A percentile compares a stretch with the other conserved stretches of the same genome.
Conservation (phyloP, 345 rosid species). For the Gossypium bickii region DNA sequence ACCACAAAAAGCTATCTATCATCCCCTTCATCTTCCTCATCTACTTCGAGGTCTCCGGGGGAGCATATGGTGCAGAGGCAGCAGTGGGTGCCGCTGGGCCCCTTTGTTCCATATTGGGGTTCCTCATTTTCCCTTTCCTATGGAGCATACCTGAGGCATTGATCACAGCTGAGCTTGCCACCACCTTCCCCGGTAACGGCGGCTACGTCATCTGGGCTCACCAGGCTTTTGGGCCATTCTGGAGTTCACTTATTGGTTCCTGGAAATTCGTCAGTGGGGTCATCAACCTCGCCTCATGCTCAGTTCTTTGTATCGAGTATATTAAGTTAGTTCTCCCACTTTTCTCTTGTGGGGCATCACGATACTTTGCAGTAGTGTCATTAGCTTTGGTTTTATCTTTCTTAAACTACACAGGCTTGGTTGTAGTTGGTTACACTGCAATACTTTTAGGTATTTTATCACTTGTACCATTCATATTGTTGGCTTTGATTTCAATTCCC, state of each 20-base stretch:
- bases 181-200: constrained; percentile 61
- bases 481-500: constrained; percentile 48
- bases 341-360: constrained; percentile 34
- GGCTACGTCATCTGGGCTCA: constrained; percentile 64
- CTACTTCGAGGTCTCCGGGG: constrained; percentile 72
- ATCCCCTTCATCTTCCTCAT: constrained; percentile 60
- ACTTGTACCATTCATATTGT: constrained; percentile 44
- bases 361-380: constrained; percentile 28
- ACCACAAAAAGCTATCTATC: constrained; percentile 42
- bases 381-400: constrained; percentile 39
- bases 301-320: constrained; percentile 45
- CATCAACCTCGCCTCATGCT: constrained; percentile 49
- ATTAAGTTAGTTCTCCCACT: constrained; percentile 33
- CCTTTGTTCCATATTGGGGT: constrained; percentile 48
- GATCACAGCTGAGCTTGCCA: constrained; percentile 68
- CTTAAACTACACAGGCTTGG: constrained; percentile 49
- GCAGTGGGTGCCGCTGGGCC: constrained; percentile 63
- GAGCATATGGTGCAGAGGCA: constrained; percentile 59
- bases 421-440: constrained; percentile 49
- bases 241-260: constrained; percentile 51
- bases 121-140: constrained; percentile 58
- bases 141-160: constrained; percentile 74
- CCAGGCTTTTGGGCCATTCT: constrained; percentile 52
- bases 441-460: constrained; percentile 46
- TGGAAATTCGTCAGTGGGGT: constrained; percentile 60